These are phyloP conservation scores for Helichrysum umbraculigerum DNA, from an alignment of 129 eudicot species.

Conservation along the genomic window DNA sequence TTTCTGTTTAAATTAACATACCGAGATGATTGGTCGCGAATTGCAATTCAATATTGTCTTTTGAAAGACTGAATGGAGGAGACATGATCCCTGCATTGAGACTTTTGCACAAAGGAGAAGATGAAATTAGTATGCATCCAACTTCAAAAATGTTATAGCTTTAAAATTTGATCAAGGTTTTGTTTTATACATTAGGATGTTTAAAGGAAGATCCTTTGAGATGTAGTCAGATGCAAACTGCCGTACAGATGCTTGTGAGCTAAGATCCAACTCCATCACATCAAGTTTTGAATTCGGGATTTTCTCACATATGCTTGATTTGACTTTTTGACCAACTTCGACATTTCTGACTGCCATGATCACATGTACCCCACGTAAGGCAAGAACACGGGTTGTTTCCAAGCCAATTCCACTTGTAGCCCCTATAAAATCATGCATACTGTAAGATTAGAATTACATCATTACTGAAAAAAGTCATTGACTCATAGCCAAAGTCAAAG, in stretches of 20 bases:
- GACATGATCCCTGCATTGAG: constrained; percentile 90
- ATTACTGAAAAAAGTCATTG: not conserved
- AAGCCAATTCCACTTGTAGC: constrained; percentile 86
- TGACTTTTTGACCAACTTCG: constrained; percentile 62
- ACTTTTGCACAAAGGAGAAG: constrained; percentile 36
- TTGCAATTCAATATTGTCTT: constrained; percentile 78
- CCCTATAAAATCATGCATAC: constrained; percentile 44
- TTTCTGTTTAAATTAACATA: constrained; percentile 26
- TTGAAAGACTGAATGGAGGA: constrained; percentile 65
- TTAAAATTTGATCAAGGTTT: not conserved
- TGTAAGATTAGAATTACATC: not conserved
- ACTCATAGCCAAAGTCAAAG: constrained; percentile 4
- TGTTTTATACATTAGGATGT: constrained; percentile 67
- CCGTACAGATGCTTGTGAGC: constrained; percentile 71
- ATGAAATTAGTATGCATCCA: not conserved
- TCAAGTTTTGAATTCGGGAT: constrained; percentile 73
- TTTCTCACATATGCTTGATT: constrained; percentile 53
- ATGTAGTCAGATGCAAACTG: constrained; percentile 66
- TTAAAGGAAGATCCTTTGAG: constrained; percentile 63
- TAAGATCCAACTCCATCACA: constrained; percentile 84
- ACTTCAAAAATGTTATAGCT: not conserved
- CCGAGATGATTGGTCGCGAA: constrained; percentile 85
- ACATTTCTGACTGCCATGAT: constrained; percentile 84
- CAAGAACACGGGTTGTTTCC: constrained; percentile 83
- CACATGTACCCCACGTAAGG: constrained; percentile 78